A percentile compares a stretch with the other conserved stretches of the same genome.
Conservation (phyloP, 345 rosid genomes). For the Anacardium occidentale region DNA sequence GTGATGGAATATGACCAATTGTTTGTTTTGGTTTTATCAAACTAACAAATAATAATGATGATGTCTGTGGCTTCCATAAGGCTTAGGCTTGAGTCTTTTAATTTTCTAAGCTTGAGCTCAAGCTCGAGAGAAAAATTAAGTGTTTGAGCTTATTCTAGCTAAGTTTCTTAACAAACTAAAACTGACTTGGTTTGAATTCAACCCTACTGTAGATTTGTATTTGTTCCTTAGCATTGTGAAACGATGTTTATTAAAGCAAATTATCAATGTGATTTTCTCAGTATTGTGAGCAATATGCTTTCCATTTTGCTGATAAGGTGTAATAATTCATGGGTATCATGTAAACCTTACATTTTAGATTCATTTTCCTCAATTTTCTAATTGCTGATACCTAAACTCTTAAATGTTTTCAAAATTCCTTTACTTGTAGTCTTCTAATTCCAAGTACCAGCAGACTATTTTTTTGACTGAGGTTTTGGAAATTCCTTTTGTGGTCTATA, state of each 20-base stretch:
- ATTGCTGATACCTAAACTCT: not conserved
- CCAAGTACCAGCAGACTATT: not conserved
- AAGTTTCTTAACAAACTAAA: too few relatives aligned
- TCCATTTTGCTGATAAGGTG: not conserved
- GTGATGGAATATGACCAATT: too few relatives aligned
- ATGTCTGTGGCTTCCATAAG: too few relatives aligned
- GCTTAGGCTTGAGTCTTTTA: too few relatives aligned
- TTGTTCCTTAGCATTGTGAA: not conserved
- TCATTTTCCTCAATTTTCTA: not conserved
- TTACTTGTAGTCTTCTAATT: not conserved
- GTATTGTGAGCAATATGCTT: not conserved
- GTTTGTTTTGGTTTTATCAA: too few relatives aligned
- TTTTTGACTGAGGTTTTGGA: not conserved
- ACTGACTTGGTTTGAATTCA: too few relatives aligned
- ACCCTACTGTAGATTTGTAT: slow-evolving; percentile 5
- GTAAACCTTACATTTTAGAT: not conserved
- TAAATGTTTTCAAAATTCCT: not conserved
- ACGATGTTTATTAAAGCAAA: not conserved
- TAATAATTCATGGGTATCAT: not conserved
- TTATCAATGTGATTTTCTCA: not conserved
- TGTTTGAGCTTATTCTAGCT: too few relatives aligned
- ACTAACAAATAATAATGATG: too few relatives aligned
- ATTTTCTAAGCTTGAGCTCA: too few relatives aligned
- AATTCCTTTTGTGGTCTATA: not conserved
- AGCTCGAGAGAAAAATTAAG: too few relatives aligned